Evolutionary conservation across 768 basidiomycete genomes (phyloP).

Genomic region (Wakefieldia striispora): DNA sequence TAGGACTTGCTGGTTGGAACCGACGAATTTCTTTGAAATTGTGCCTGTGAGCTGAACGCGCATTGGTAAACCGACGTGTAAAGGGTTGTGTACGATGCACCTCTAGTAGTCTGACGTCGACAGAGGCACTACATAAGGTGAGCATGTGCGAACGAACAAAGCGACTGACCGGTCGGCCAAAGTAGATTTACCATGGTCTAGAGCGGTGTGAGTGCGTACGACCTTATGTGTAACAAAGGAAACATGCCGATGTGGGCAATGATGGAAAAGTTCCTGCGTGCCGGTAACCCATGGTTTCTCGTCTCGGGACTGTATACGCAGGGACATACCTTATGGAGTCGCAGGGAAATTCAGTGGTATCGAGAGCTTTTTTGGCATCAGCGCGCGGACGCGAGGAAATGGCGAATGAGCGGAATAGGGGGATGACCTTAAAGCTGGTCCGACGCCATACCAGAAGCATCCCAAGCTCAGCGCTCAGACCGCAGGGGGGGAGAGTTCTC

Average conservation of each 20-base stretch:
- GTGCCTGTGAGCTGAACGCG: conserved; percentile 78
- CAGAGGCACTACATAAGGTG: conserved; percentile 1
- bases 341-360: conserved; percentile 64
- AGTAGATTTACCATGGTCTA: conserved; percentile 95
- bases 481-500: no score
- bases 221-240: background rate
- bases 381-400: conserved; percentile 25
- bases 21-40: conserved; percentile 61
- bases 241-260: conserved; percentile 88
- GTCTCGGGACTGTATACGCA: background rate
- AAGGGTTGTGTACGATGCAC: conserved; percentile 36
- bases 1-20: conserved; percentile 79
- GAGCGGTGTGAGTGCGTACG: conserved; percentile 4
- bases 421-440: conserved; percentile 13
- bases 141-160: background rate
- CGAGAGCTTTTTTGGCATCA: conserved; percentile 35
- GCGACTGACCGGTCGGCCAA: conserved; percentile 74
- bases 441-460: conserved; percentile 29
- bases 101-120: conserved; percentile 69
- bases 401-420: conserved; percentile 26
- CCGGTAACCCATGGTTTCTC: background rate
- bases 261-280: conserved; percentile 83
- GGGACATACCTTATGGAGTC: conserved; percentile 61
- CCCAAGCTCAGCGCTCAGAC: conserved; percentile 4
- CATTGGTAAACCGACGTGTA: background rate